Conservation (phyloP, 345 rosid species). For the Salix arbutifolia region DNA sequence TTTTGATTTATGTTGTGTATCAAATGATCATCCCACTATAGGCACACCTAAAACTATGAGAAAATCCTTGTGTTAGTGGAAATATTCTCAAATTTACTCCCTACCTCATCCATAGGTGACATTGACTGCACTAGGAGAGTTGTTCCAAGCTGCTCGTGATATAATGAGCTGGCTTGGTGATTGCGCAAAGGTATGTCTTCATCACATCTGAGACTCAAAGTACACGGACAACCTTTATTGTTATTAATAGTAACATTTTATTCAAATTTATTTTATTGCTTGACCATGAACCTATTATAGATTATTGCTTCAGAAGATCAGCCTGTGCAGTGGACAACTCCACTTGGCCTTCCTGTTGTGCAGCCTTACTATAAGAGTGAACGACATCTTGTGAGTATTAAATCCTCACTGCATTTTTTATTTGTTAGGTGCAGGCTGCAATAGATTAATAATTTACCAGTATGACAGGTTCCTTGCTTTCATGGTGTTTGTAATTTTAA, state of each 20-base stretch:
- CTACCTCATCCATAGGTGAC: conserved; percentile 55
- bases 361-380: conserved; percentile 87
- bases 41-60: background rate
- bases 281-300: conserved; percentile 35
- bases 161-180: conserved; percentile 96
- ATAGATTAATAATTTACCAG: background rate
- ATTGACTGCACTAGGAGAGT: conserved; percentile 79
- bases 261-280: conserved; percentile 7
- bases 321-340: conserved; percentile 89
- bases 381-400: conserved; percentile 67
- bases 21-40: background rate
- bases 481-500: background rate
- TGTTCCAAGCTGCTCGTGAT: conserved; percentile 91
- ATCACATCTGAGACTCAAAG: background rate
- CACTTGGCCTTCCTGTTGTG: conserved; percentile 94
- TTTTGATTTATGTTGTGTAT: background rate
- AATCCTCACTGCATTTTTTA: background rate
- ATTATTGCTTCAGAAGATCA: conserved; percentile 75
- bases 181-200: conserved; percentile 70
- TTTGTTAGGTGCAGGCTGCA: background rate
- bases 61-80: background rate
- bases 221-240: background rate
- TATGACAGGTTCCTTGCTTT: background rate
- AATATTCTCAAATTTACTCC: conserved; percentile 8
- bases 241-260: background rate